phyloP scores from a whole-genome alignment of 139 green algal genomes.

The Chlorella sp. region DNA sequence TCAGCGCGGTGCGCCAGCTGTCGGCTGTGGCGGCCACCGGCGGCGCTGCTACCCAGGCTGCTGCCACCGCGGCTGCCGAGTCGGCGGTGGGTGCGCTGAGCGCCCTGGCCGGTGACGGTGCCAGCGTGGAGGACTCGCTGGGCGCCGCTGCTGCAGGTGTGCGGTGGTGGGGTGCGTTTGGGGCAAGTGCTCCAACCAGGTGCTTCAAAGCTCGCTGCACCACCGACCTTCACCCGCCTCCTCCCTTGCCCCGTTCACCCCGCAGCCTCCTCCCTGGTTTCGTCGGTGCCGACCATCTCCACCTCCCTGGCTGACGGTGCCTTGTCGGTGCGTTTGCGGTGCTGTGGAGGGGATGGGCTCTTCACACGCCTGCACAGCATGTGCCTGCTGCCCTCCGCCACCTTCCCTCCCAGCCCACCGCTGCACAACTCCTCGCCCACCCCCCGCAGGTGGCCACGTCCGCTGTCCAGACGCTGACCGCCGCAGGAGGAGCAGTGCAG shows the following conservation, averaged over 20 bases:
- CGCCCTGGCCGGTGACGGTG: background rate
- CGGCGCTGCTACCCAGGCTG: background rate
- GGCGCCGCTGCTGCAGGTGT: background rate
- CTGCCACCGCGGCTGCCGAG: background rate
- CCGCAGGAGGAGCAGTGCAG: background rate
- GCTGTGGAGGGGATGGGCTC: background rate
- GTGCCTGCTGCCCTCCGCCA: background rate
- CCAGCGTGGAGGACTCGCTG: background rate
- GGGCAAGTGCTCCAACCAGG: too few species aligned
- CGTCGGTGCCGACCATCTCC: too few species aligned
- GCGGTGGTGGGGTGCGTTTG: background rate
- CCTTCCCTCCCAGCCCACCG: background rate
- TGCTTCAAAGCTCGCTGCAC: too few species aligned
- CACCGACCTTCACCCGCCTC: too few species aligned
- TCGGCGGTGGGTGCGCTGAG: background rate
- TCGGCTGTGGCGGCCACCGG: background rate
- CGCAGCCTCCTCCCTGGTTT: background rate
- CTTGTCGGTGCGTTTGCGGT: background rate
- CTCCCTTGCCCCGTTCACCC: background rate
- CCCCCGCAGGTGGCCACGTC: background rate
- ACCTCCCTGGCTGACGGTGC: too few species aligned
- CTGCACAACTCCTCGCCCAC: background rate
- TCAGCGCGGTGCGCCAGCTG: constrained; percentile 10
- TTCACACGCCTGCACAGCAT: background rate
- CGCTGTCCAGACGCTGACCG: background rate